Percentiles rank a stretch among this genome's conserved stretches.
Conservation (phyloP, 495 filamentous ascomycete genomes). For the Talaromyces ruber region DNA sequence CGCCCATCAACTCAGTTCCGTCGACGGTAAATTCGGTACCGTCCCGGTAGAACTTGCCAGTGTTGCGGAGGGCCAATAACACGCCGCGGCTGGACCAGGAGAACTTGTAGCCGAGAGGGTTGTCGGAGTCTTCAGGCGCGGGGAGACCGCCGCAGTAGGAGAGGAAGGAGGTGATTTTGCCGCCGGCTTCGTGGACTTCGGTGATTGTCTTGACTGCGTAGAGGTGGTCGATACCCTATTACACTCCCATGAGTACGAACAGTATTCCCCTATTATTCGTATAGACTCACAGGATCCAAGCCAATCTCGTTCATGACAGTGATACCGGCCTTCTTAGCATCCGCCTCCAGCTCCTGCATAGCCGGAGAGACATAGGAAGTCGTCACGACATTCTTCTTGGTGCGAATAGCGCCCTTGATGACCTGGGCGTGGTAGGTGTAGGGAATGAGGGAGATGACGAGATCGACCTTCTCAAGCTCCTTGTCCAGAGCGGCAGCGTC, state of each 20-base stretch:
- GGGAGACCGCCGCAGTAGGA: conserved; percentile 87
- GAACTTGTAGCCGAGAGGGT: conserved; percentile 96
- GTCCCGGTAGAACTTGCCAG: conserved; percentile 74
- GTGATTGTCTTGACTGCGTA: conserved; percentile 88
- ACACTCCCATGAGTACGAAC: conserved; percentile 10
- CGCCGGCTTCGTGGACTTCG: conserved; percentile 68
- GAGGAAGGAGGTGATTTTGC: conserved; percentile 76
- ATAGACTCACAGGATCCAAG: conserved; percentile 39
- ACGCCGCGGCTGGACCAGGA: conserved; percentile 81
- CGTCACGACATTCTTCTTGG: conserved; percentile 93
- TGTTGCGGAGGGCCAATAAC: conserved; percentile 75
- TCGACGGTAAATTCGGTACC: conserved; percentile 58
- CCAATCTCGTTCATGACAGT: conserved; percentile 99
- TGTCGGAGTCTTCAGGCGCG: conserved; percentile 74
- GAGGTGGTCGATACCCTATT: conserved; percentile 63
- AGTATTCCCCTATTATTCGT: conserved; percentile 1
- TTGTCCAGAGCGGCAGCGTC: conserved; percentile 66
- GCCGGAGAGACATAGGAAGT: conserved; percentile 91
- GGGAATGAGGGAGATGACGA: conserved; percentile 79
- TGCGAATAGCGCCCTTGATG: conserved; percentile 87
- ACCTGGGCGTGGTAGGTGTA: conserved; percentile 88
- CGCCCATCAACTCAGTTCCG: conserved; percentile 70
- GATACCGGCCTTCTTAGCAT: conserved; percentile 85
- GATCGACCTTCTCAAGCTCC: conserved; percentile 65
- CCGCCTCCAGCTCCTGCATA: conserved; percentile 79